Percentiles rank a stretch among this genome's conserved stretches.
Conservation (phyloP, 768 basidiomycete species). For the Solioccasus polychromus region DNA sequence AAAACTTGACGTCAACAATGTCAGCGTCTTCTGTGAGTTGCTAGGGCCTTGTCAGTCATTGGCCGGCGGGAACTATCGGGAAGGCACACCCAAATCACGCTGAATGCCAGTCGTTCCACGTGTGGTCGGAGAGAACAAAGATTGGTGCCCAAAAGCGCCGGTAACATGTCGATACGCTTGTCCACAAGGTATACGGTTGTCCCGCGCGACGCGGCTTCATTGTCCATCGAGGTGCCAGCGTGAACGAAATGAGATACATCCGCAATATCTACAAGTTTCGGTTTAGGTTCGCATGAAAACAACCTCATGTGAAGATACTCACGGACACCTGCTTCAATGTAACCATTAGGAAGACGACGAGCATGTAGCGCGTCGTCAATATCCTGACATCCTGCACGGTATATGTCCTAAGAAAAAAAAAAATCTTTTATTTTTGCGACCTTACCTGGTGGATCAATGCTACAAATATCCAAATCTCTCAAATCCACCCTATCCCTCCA, state of each 20-base stretch:
- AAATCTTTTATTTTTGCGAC: too few species aligned
- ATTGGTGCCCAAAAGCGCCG: conserved; percentile 89
- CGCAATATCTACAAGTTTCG: conserved; percentile 72
- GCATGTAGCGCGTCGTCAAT: conserved; percentile 99
- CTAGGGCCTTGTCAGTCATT: conserved; percentile 39
- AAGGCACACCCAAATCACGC: conserved; percentile 81
- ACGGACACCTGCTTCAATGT: conserved; percentile 98
- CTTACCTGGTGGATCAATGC: conserved; percentile 93
- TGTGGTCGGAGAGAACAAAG: conserved; percentile 89
- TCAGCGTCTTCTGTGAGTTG: conserved; percentile 87
- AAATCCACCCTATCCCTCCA: conserved; percentile 91
- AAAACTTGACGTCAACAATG: conserved; percentile 87
- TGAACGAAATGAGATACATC: conserved; percentile 97
- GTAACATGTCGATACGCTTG: conserved; percentile 98
- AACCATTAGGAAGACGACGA: conserved; percentile 80
- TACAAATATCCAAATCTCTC: conserved; percentile 82
- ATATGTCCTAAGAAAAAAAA: conserved; percentile 5
- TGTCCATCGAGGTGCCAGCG: conserved; percentile 93
- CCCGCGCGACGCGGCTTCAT: conserved; percentile 90
- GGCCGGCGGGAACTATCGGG: background rate
- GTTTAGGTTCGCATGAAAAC: background rate
- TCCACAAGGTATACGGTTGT: conserved; percentile 98
- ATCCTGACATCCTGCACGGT: conserved; percentile 82
- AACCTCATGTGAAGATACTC: conserved; percentile 39
- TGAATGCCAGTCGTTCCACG: conserved; percentile 94